Percentiles rank a stretch among this genome's conserved stretches.
phyloP scores from a whole-genome alignment of 2,329 filamentous ascomycete species.

The Monosporascus sp. region DNA sequence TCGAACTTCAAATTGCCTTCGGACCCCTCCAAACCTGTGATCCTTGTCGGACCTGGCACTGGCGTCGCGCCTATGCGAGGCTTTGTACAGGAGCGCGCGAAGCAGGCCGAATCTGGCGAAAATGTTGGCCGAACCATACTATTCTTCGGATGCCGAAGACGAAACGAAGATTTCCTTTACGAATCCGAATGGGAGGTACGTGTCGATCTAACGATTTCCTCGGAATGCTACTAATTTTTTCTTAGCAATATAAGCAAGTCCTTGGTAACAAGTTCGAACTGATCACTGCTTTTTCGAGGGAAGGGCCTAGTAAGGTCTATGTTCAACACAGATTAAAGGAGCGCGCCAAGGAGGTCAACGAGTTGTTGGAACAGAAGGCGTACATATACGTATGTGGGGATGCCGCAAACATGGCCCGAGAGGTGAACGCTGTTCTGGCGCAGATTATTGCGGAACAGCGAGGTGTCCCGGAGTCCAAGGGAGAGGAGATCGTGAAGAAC shows the following conservation, averaged over 20 bases:
- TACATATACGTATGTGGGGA: slow-evolving; percentile 99
- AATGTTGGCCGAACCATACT: slow-evolving; percentile 82
- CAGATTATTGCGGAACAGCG: slow-evolving; percentile 84
- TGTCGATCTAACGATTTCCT: slow-evolving; percentile 7
- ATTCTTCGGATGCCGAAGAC: slow-evolving; percentile 92
- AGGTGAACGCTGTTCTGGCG: slow-evolving; percentile 81
- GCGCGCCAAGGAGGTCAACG: slow-evolving; percentile 76
- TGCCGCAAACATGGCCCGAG: slow-evolving; percentile 92
- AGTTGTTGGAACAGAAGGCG: slow-evolving; percentile 77
- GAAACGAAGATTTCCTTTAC: slow-evolving; percentile 89
- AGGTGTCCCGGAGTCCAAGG: slow-evolving; percentile 77
- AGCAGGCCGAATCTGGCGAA: slow-evolving; percentile 73
- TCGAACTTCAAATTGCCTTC: slow-evolving; percentile 99
- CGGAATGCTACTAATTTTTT: slow-evolving; percentile 20
- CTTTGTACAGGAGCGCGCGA: slow-evolving; percentile 90
- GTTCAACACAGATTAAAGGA: slow-evolving; percentile 92
- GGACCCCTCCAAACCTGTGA: slow-evolving; percentile 87
- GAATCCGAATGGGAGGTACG: slow-evolving; percentile 87
- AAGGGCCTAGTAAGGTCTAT: slow-evolving; percentile 84
- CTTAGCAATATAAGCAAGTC: slow-evolving; percentile 72
- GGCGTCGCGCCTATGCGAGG: slow-evolving; percentile 94
- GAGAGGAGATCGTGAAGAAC: slow-evolving; percentile 92
- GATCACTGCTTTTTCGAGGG: slow-evolving; percentile 92
- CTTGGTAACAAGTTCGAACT: slow-evolving; percentile 88
- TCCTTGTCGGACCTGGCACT: slow-evolving; percentile 94